These are phyloP conservation scores for Chimonanthus praecox DNA, from an alignment of 164 flowering plant species.

Conservation along the genomic window DNA sequence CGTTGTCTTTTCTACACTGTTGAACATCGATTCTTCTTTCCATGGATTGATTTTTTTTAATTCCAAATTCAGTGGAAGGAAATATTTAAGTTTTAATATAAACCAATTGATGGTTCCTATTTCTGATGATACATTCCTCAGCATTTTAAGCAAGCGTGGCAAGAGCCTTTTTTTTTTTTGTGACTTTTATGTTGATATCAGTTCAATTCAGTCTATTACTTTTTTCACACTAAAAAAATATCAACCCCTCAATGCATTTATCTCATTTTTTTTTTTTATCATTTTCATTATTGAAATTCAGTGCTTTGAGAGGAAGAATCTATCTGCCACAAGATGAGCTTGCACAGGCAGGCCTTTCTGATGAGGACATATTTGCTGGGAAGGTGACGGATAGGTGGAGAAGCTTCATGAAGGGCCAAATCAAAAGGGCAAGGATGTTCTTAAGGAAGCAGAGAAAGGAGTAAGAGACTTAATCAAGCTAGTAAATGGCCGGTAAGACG, in stretches of 20 bases:
- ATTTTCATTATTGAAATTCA: background rate
- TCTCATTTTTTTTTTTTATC: background rate
- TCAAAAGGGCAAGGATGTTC: slow-evolving; percentile 75
- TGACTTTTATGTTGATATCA: too few species aligned
- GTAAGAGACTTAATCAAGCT: slow-evolving; percentile 57
- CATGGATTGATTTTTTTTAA: too few species aligned
- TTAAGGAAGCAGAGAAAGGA: slow-evolving; percentile 69
- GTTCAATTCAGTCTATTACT: background rate
- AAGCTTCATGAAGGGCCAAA: slow-evolving; percentile 73
- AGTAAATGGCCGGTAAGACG: slow-evolving; percentile 86
- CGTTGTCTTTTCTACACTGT: background rate
- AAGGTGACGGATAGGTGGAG: slow-evolving; percentile 83
- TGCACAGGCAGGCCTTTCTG: slow-evolving; percentile 71
- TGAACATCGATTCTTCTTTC: too few species aligned
- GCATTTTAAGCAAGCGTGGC: too few species aligned
- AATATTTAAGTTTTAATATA: too few species aligned
- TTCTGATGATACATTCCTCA: too few species aligned
- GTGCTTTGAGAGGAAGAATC: slow-evolving; percentile 78
- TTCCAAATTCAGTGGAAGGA: too few species aligned
- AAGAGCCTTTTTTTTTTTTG: too few species aligned
- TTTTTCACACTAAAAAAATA: background rate
- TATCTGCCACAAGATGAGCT: slow-evolving; percentile 82
- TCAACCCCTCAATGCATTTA: background rate
- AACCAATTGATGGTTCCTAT: too few species aligned
- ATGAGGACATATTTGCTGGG: slow-evolving; percentile 78